Conservation (phyloP, 2,329 filamentous ascomycete genomes). For the Nemania bipapillata region DNA sequence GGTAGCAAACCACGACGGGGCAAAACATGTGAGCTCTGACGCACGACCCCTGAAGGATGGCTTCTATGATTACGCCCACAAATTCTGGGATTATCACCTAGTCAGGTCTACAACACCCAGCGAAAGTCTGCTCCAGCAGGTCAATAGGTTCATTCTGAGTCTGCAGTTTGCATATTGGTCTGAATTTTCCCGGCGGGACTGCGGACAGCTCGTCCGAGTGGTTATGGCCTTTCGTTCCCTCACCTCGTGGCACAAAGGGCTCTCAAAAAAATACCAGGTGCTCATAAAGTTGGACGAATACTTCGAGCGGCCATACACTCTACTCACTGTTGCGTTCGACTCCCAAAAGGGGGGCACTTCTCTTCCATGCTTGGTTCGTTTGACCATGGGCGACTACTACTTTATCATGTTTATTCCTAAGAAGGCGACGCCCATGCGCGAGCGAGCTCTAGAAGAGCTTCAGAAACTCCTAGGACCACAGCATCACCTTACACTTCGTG, state of each 20-base stretch:
- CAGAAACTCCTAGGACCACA: neutral
- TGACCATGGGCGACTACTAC: neutral
- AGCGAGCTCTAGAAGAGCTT: neutral
- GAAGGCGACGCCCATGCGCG: neutral
- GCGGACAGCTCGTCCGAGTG: neutral
- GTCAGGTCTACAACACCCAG: neutral
- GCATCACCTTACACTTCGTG: conserved; percentile 2
- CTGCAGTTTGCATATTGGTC: conserved; percentile 11
- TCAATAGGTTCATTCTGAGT: neutral
- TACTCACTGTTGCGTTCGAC: neutral
- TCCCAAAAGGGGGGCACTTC: neutral
- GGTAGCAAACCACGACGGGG: conserved; percentile 2
- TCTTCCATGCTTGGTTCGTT: neutral
- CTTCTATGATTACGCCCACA: conserved; percentile 6
- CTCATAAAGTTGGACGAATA: conserved; percentile 2
- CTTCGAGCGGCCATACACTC: neutral
- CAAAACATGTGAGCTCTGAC: neutral
- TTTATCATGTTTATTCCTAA: neutral
- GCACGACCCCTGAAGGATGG: neutral
- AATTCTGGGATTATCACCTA: conserved; percentile 9
- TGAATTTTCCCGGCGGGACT: neutral
- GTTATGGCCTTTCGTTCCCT: neutral
- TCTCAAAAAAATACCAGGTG: neutral
- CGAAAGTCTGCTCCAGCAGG: neutral
- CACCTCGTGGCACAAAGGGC: neutral